Conservation (phyloP, 768 basidiomycete species). For the Lactarius evosmus region DNA sequence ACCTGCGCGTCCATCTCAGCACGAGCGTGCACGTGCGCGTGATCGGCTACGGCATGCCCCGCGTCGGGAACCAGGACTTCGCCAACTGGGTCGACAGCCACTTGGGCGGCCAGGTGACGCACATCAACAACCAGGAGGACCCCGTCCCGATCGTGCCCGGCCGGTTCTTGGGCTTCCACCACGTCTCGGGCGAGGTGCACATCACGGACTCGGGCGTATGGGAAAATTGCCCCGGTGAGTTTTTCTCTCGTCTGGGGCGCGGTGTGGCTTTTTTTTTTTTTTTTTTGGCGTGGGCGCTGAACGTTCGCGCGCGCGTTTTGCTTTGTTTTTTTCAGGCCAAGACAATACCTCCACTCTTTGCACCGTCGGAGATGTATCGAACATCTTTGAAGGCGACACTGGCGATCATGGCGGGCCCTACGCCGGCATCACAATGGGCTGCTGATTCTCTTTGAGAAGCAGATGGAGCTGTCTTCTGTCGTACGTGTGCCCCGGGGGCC, state of each 20-base stretch:
- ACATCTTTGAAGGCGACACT: constrained; percentile 43
- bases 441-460: constrained; percentile 7
- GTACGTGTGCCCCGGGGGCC: too few relatives aligned
- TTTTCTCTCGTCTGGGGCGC: not conserved
- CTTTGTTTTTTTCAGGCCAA: constrained; percentile 40
- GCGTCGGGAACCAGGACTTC: constrained; percentile 28
- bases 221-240: constrained; percentile 31
- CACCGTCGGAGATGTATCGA: constrained; percentile 50
- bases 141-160: constrained; percentile 40
- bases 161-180: constrained; percentile 44
- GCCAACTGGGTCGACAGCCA: constrained; percentile 26
- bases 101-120: constrained; percentile 55
- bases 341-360: constrained; percentile 56
- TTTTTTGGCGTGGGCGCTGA: not conserved
- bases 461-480: not conserved
- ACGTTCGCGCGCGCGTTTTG: not conserved
- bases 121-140: constrained; percentile 52
- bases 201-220: constrained; percentile 46
- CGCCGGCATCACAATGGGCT: constrained; percentile 25
- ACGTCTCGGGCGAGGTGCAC: constrained; percentile 42
- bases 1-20: constrained; percentile 29
- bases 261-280: not conserved
- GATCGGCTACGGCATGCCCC: constrained; percentile 31
- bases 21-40: constrained; percentile 19
- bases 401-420: constrained; percentile 25